These are phyloP conservation scores for Prillingera fragicola DNA, from an alignment of 1,284 basidiomycete species.

Conservation along the genomic window DNA sequence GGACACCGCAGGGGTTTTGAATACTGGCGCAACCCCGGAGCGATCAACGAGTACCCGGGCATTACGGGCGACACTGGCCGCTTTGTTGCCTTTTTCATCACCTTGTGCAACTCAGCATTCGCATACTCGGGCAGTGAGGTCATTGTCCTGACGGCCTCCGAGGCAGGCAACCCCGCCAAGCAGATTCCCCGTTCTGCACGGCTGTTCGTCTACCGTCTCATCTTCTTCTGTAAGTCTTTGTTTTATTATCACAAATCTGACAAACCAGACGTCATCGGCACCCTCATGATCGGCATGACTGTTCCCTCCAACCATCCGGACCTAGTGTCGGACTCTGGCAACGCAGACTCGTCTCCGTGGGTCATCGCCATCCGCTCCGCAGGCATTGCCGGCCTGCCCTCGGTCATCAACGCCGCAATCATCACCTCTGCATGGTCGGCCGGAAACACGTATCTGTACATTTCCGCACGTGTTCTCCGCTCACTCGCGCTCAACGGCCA, in stretches of 20 bases:
- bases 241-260: not conserved
- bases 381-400: slow-evolving; percentile 62
- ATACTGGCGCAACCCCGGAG: not conserved
- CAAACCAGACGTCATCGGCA: slow-evolving; percentile 21
- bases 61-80: too few species aligned
- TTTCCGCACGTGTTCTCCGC: slow-evolving; percentile 44
- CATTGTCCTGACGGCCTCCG: slow-evolving; percentile 59
- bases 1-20: not conserved
- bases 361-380: slow-evolving; percentile 75
- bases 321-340: too few species aligned
- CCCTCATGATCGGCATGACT: slow-evolving; percentile 60
- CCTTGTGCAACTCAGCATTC: too few species aligned
- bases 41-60: too few species aligned
- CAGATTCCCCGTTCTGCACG: slow-evolving; percentile 73
- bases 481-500: slow-evolving; percentile 48
- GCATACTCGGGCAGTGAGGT: slow-evolving; percentile 59
- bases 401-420: slow-evolving; percentile 32
- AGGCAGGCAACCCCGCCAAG: slow-evolving; percentile 59
- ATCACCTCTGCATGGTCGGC: slow-evolving; percentile 24
- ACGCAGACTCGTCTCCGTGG: slow-evolving; percentile 58
- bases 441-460: slow-evolving; percentile 17
- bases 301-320: too few species aligned
- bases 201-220: slow-evolving; percentile 70
- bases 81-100: too few species aligned
- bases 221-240: slow-evolving; percentile 60